These are phyloP conservation scores for Incumbomyces lentus DNA, from an alignment of 2,329 filamentous ascomycete genomes.

Conservation along the genomic window DNA sequence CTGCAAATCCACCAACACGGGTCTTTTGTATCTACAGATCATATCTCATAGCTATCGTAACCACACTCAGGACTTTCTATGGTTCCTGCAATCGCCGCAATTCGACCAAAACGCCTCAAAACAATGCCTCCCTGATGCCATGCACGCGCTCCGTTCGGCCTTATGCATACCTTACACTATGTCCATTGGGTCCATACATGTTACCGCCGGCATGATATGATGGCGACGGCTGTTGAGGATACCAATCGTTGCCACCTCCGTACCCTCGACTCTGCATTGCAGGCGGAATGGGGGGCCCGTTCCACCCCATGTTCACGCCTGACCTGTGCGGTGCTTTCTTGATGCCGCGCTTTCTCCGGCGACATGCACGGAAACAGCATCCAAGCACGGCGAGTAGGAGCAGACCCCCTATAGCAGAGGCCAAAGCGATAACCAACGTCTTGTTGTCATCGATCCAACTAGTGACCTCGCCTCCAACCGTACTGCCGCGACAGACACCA, in stretches of 20 bases:
- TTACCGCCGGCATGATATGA: constrained; percentile 8
- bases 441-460: constrained; percentile 71
- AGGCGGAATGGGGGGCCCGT: constrained; percentile 17
- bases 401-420: constrained; percentile 59
- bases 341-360: constrained; percentile 24
- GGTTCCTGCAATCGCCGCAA: neutral
- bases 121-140: neutral
- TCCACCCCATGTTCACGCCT: constrained; percentile 11
- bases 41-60: constrained; percentile 1
- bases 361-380: constrained; percentile 54
- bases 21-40: constrained; percentile 1
- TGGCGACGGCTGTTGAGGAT: constrained; percentile 17
- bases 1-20: too few species aligned
- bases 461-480: constrained; percentile 57
- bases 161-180: constrained; percentile 18
- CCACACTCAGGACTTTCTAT: neutral
- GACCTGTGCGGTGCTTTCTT: constrained; percentile 3
- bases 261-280: constrained; percentile 19
- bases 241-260: constrained; percentile 13
- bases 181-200: constrained; percentile 4
- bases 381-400: constrained; percentile 57
- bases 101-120: neutral
- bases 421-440: constrained; percentile 71
- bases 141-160: constrained; percentile 1
- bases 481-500: constrained; percentile 64